phyloP scores from a whole-genome alignment of 208 protist genomes.

The Sergeia podlipaevii region DNA sequence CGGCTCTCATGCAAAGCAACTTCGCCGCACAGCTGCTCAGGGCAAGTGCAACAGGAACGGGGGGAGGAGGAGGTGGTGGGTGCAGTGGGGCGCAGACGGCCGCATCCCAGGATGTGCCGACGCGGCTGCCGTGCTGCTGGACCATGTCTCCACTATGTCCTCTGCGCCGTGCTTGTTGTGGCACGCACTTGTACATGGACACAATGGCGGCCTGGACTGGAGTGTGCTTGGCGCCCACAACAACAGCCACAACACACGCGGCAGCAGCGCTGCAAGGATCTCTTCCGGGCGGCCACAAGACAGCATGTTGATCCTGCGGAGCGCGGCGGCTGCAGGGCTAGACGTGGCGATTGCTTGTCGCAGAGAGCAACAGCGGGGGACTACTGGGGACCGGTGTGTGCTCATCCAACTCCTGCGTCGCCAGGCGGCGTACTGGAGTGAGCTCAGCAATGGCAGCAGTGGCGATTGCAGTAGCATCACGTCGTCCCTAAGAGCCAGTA shows the following conservation, averaged over 20 bases:
- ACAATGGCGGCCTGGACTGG: constrained; percentile 4
- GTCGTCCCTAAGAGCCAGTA: too few species aligned
- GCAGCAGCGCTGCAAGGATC: neutral
- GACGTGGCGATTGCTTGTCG: constrained; percentile 2
- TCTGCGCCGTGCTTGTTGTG: constrained; percentile 12
- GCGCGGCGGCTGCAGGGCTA: neutral
- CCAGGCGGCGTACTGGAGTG: too few species aligned
- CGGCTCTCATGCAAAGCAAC: neutral
- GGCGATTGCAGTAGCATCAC: too few species aligned
- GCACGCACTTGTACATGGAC: constrained; percentile 12
- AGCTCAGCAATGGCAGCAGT: too few species aligned
- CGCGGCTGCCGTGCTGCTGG: constrained; percentile 8
- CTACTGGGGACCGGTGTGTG: constrained; percentile 5
- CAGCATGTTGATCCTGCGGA: neutral
- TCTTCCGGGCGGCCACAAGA: neutral
- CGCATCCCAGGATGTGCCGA: neutral
- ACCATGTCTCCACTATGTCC: constrained; percentile 14
- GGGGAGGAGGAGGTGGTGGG: neutral
- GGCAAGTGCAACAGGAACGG: neutral
- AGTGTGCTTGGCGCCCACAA: neutral
- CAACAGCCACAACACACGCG: neutral
- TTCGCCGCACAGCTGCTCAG: neutral
- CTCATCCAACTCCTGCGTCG: constrained; percentile 16
- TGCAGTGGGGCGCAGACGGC: neutral
- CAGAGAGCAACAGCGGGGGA: too few species aligned